Conservation (phyloP, 2,329 filamentous ascomycete species). For the Fusarium goolgardi region DNA sequence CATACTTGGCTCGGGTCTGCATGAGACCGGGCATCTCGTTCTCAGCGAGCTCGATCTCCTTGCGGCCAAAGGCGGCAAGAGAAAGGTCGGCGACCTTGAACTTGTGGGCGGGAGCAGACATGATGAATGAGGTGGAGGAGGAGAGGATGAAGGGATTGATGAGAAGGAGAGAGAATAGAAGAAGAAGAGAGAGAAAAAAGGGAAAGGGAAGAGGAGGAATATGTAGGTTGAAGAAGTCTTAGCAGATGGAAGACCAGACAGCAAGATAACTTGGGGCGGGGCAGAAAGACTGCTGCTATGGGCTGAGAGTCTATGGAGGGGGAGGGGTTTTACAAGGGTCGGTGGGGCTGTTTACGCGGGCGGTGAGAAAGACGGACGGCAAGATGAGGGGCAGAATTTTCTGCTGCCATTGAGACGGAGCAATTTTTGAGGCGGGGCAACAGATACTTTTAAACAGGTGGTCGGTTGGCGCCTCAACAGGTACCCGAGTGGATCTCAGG, state of each 20-base stretch:
- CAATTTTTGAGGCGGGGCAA: slow-evolving; percentile 37
- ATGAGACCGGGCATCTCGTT: slow-evolving; percentile 98
- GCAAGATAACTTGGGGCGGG: slow-evolving; percentile 44
- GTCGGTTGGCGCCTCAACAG: slow-evolving; percentile 24
- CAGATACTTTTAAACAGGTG: slow-evolving; percentile 32
- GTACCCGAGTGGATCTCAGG: slow-evolving; percentile 36
- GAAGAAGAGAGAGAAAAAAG: slow-evolving; percentile 31
- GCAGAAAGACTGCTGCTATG: slow-evolving; percentile 29
- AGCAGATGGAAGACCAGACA: slow-evolving; percentile 31
- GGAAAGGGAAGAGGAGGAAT: slow-evolving; percentile 40
- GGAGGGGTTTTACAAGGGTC: slow-evolving; percentile 33
- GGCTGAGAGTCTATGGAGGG: slow-evolving; percentile 31
- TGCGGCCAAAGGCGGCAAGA: slow-evolving; percentile 97
- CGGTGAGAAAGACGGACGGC: slow-evolving; percentile 41
- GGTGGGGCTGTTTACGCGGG: slow-evolving; percentile 38
- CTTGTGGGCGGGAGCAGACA: slow-evolving; percentile 86
- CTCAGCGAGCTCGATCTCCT: slow-evolving; percentile 98
- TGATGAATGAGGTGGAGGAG: slow-evolving; percentile 50
- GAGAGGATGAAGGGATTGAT: slow-evolving; percentile 36
- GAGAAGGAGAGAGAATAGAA: slow-evolving; percentile 43
- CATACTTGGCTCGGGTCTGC: slow-evolving; percentile 93
- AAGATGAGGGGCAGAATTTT: slow-evolving; percentile 50
- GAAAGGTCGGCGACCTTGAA: slow-evolving; percentile 99
- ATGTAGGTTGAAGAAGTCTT: slow-evolving; percentile 31
- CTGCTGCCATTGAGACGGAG: slow-evolving; percentile 32